Percentiles rank a stretch among this genome's conserved stretches.
Conservation (phyloP, 1,139 yeast species). For the Blastobotrys aristatus region DNA sequence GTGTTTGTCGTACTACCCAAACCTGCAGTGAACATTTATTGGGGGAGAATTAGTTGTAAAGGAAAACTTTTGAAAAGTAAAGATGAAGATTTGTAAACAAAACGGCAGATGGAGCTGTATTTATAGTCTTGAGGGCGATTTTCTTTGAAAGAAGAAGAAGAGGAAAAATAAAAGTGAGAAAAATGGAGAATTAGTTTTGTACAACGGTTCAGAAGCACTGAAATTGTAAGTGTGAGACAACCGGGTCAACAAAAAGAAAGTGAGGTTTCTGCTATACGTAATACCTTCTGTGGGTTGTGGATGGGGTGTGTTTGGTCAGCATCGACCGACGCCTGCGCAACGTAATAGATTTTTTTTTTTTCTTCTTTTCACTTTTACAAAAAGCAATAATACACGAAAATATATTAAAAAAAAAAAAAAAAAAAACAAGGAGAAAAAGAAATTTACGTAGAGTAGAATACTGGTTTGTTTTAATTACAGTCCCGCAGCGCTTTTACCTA, state of each 20-base stretch:
- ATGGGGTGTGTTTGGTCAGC: too few species aligned
- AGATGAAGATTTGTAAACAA: background rate
- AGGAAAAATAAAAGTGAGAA: background rate
- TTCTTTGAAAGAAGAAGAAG: too few species aligned
- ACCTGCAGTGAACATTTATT: background rate
- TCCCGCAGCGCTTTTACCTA: too few species aligned
- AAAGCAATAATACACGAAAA: too few species aligned
- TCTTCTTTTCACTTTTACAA: background rate
- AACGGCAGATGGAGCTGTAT: background rate
- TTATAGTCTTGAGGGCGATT: background rate
- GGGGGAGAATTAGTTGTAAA: background rate
- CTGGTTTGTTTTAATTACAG: too few species aligned
- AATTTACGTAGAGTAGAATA: background rate
- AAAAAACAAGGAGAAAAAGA: background rate
- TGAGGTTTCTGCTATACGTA: too few species aligned
- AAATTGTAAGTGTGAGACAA: background rate
- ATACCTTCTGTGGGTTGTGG: too few species aligned
- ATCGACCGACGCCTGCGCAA: background rate
- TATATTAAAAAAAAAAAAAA: background rate
- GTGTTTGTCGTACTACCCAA: slow-evolving; percentile 26
- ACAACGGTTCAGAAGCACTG: background rate
- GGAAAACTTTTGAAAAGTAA: background rate
- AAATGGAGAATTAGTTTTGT: background rate
- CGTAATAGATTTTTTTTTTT: too few species aligned
- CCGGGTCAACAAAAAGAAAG: background rate